phyloP scores from a whole-genome alignment of 139 green algal species.

The Chlamydomonas incerta region DNA sequence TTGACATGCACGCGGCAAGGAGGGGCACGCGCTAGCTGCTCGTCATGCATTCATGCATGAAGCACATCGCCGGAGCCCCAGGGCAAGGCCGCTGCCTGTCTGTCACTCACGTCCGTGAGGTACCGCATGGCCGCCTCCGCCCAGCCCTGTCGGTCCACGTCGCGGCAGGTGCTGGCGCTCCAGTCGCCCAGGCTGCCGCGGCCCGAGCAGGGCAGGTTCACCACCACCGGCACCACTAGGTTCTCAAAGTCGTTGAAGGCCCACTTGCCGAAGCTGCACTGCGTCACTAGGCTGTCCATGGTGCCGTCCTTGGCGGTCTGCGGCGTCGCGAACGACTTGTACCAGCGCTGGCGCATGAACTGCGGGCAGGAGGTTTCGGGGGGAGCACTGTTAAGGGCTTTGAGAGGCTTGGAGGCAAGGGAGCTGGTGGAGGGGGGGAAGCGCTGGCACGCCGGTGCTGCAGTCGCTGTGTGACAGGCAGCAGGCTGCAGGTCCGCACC shows the following conservation, averaged over 20 bases:
- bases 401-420: neutral
- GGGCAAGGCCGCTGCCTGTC: too few relatives aligned
- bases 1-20: too few relatives aligned
- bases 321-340: neutral
- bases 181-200: neutral
- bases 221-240: neutral
- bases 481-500: neutral
- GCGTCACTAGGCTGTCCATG: neutral
- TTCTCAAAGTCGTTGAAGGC: neutral
- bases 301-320: neutral
- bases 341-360: slow-evolving; percentile 4
- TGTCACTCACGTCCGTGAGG: neutral
- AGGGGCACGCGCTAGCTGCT: too few relatives aligned
- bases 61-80: too few relatives aligned
- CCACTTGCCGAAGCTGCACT: slow-evolving; percentile 14
- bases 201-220: neutral
- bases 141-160: neutral
- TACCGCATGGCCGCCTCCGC: neutral
- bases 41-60: too few relatives aligned
- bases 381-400: neutral
- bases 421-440: neutral
- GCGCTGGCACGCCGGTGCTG: neutral
- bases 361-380: too few relatives aligned
- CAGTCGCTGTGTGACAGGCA: neutral
- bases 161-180: neutral